Conservation (phyloP, 163 green algal species). For the Scenedesmus sp. region DNA sequence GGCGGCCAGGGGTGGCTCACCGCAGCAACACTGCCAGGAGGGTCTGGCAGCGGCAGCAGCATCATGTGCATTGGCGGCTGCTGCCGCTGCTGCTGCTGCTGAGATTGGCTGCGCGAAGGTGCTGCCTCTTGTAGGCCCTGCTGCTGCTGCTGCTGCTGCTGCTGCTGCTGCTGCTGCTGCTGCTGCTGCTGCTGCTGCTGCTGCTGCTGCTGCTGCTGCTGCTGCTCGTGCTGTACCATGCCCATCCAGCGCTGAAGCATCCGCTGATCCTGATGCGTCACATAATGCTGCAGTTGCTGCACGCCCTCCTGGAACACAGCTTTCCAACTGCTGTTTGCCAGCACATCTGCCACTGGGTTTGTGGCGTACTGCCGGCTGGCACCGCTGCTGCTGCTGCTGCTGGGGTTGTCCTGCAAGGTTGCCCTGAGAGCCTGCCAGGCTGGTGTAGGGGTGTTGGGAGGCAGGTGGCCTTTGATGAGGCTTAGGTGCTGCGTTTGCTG, state of each 20-base stretch:
- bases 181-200: background rate
- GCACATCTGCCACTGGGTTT: conserved; percentile 37
- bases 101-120: background rate
- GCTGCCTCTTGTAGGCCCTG: background rate
- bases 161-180: background rate
- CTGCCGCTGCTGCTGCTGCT: background rate
- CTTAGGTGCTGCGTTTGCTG: background rate
- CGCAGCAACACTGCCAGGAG: conserved; percentile 8
- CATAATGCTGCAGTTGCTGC: background rate
- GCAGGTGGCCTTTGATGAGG: conserved; percentile 18
- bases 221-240: background rate
- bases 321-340: background rate
- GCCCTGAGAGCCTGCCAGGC: background rate
- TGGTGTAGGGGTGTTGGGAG: background rate
- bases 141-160: background rate
- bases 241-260: background rate
- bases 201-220: background rate
- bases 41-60: conserved; percentile 3
- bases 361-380: background rate
- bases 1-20: conserved; percentile 20
- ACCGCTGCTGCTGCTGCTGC: background rate
- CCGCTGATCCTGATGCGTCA: background rate
- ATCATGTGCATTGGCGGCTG: background rate
- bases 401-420: background rate
- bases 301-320: background rate